These are phyloP conservation scores for Zymoseptoria passerinii DNA, from an alignment of 2,329 filamentous ascomycete species.

Conservation along the genomic window DNA sequence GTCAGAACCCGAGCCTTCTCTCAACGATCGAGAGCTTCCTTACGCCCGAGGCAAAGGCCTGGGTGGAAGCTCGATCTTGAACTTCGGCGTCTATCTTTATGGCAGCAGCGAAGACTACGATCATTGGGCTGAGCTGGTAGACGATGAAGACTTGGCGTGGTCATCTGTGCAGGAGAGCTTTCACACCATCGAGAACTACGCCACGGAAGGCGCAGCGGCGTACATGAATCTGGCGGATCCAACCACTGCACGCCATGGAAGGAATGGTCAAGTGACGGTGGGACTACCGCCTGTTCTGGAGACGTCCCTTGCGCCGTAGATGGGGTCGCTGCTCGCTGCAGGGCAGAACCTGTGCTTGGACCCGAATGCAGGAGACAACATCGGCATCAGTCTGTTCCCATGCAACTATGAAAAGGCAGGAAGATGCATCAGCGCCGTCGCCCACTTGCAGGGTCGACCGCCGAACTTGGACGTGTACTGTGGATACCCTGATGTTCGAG, in stretches of 20 bases:
- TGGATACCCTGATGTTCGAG: constrained; percentile 42
- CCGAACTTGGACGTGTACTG: constrained; percentile 47
- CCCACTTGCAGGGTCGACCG: constrained; percentile 39
- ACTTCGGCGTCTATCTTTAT: constrained; percentile 42
- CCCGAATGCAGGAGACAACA: constrained; percentile 50
- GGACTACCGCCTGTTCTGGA: background rate
- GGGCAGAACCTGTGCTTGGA: constrained; percentile 29
- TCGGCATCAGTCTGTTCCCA: constrained; percentile 47
- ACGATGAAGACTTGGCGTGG: constrained; percentile 51
- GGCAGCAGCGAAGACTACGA: constrained; percentile 55
- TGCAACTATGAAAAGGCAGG: constrained; percentile 45
- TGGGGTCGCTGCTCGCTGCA: background rate
- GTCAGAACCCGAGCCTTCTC: constrained; percentile 2
- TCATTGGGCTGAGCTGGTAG: constrained; percentile 49
- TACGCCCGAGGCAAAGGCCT: constrained; percentile 41
- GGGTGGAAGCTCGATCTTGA: constrained; percentile 39
- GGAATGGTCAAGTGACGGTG: background rate
- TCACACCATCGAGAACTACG: constrained; percentile 42
- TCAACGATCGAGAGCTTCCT: constrained; percentile 39
- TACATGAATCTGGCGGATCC: background rate
- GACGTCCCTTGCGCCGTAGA: background rate
- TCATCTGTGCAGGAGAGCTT: constrained; percentile 43
- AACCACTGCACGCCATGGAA: background rate
- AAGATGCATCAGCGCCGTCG: constrained; percentile 41
- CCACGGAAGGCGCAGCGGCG: background rate